These are phyloP conservation scores for Xylaria curta DNA, from an alignment of 495 filamentous ascomycete genomes.

Conservation along the genomic window DNA sequence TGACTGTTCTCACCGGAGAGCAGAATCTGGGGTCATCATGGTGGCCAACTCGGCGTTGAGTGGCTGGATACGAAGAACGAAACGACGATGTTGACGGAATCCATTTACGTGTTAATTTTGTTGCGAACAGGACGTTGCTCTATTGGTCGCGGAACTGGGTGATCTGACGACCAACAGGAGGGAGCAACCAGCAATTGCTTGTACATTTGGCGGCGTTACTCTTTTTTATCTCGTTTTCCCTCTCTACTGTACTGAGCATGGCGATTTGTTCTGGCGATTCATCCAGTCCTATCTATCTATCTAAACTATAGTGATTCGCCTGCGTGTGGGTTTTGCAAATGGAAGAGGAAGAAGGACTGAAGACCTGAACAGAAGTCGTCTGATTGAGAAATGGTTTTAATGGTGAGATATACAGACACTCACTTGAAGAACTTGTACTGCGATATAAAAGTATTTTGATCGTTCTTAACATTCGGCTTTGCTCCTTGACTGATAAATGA, in stretches of 20 bases:
- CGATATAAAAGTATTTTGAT: conserved; percentile 31
- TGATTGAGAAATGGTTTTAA: background rate
- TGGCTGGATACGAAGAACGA: conserved; percentile 29
- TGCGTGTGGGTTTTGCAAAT: background rate
- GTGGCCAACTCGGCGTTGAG: conserved; percentile 14
- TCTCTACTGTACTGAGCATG: conserved; percentile 20
- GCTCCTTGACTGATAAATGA: background rate
- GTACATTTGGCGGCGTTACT: conserved; percentile 23
- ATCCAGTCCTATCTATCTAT: background rate
- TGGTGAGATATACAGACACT: conserved; percentile 20
- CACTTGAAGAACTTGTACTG: conserved; percentile 18
- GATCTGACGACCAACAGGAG: conserved; percentile 15
- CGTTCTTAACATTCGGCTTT: conserved; percentile 1
- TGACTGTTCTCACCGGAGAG: conserved; percentile 32
- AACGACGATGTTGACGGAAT: conserved; percentile 28
- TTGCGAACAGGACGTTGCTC: background rate
- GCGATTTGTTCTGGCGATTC: conserved; percentile 15
- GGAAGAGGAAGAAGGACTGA: conserved; percentile 6
- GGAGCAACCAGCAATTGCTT: conserved; percentile 11
- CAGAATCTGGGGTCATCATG: conserved; percentile 21
- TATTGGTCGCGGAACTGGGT: conserved; percentile 1
- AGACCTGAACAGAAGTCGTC: conserved; percentile 7
- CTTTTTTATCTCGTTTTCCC: conserved; percentile 17
- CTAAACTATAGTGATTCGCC: conserved; percentile 3
- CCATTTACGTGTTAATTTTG: conserved; percentile 15